These are phyloP conservation scores for Benincasa hispida DNA, from an alignment of 306 rosid species.

Conservation along the genomic window DNA sequence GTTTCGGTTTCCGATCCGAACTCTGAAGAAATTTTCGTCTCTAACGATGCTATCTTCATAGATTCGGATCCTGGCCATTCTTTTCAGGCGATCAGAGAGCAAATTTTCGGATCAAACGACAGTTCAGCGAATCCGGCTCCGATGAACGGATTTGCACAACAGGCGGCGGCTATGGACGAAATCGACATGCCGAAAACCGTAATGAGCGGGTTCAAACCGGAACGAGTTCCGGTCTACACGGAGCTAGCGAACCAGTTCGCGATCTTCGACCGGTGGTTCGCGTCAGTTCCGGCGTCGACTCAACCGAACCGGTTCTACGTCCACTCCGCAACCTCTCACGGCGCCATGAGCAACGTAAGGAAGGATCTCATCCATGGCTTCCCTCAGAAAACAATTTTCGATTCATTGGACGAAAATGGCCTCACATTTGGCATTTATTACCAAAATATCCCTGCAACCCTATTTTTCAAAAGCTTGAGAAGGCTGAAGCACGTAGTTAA, in stretches of 20 bases:
- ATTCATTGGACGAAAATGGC: slow-evolving; percentile 54
- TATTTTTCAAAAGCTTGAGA: slow-evolving; percentile 63
- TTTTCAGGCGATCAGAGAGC: slow-evolving; percentile 74
- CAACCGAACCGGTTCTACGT: slow-evolving; percentile 89
- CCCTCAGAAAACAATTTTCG: slow-evolving; percentile 79
- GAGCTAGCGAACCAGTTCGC: slow-evolving; percentile 47
- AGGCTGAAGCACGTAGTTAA: slow-evolving; percentile 34
- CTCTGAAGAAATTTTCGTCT: slow-evolving; percentile 34
- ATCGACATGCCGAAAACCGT: slow-evolving; percentile 38
- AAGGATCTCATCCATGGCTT: slow-evolving; percentile 73
- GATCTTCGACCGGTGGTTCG: slow-evolving; percentile 79
- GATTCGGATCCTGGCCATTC: slow-evolving; percentile 84
- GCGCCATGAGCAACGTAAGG: slow-evolving; percentile 73
- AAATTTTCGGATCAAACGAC: slow-evolving; percentile 71
- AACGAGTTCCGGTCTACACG: slow-evolving; percentile 49
- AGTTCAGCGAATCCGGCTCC: slow-evolving; percentile 29
- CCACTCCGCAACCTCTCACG: slow-evolving; percentile 92
- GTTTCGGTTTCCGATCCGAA: slow-evolving; percentile 19
- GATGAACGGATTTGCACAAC: slow-evolving; percentile 90
- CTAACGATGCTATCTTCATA: slow-evolving; percentile 52
- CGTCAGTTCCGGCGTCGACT: slow-evolving; percentile 85
- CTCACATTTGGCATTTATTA: slow-evolving; percentile 60
- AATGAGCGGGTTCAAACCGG: slow-evolving; percentile 84
- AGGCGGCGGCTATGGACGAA: slow-evolving; percentile 29
- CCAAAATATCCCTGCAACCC: slow-evolving; percentile 82